Evolutionary conservation across 192 early-diverging fungal species (phyloP).

Genomic region (Coemansia sp.): DNA sequence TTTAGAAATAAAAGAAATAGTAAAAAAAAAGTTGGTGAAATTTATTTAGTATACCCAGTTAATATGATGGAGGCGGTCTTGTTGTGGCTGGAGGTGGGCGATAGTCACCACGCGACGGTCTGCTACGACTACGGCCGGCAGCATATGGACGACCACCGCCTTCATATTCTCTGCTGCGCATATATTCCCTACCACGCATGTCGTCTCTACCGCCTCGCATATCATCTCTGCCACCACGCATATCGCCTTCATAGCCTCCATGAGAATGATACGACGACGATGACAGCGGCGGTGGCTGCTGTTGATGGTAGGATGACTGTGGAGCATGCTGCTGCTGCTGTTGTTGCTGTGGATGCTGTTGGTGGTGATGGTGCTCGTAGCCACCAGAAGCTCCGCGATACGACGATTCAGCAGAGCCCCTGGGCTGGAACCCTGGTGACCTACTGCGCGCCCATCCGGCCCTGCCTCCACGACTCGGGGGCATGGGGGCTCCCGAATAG

Average conservation of each 20-base stretch:
- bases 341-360: too few relatives aligned
- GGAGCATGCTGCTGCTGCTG: too few relatives aligned
- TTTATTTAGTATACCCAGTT: background rate
- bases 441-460: constrained; percentile 29
- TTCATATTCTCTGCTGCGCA: too few relatives aligned
- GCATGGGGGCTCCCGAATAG: background rate
- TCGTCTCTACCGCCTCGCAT: too few relatives aligned
- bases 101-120: constrained; percentile 9
- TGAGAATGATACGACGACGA: too few relatives aligned
- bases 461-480: constrained; percentile 3
- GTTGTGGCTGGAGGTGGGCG: constrained; percentile 2
- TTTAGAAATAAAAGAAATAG: background rate
- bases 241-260: background rate
- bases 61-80: constrained; percentile 1
- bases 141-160: too few relatives aligned
- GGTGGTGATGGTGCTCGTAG: too few relatives aligned
- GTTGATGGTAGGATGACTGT: background rate
- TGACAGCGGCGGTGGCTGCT: background rate
- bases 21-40: background rate
- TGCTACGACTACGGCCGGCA: constrained; percentile 6
- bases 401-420: too few relatives aligned
- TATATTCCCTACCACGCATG: too few relatives aligned
- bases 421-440: constrained; percentile 32
- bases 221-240: background rate
- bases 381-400: too few relatives aligned